Percentiles rank a stretch among this genome's conserved stretches.
Evolutionary conservation across 176 grass and related monocot genomes (phyloP).

Genomic region (Secale cereale): DNA sequence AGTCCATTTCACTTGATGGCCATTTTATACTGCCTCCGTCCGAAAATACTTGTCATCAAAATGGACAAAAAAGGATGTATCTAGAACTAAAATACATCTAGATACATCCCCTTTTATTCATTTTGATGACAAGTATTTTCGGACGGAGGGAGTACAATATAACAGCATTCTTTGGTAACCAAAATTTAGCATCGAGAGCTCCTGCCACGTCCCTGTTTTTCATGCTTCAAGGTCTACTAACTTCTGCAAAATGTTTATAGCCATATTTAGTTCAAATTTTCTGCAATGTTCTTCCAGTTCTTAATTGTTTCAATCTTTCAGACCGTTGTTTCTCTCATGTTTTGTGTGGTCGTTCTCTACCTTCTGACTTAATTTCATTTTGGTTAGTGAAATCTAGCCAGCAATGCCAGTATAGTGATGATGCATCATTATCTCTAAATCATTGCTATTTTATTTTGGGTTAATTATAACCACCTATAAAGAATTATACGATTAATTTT

Average conservation of each 20-base stretch:
- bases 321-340: neutral
- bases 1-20: neutral
- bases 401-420: neutral
- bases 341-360: neutral
- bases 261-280: neutral
- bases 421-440: neutral
- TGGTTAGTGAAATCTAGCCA: neutral
- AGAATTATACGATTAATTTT: slow-evolving; percentile 3
- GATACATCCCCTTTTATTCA: too few species aligned
- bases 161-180: neutral
- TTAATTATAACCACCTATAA: neutral
- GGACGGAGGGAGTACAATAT: too few species aligned
- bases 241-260: neutral
- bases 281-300: neutral
- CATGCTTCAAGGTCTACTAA: neutral
- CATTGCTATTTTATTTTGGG: neutral
- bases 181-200: slow-evolving; percentile 1
- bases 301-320: neutral
- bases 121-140: too few species aligned
- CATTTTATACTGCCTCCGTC: too few species aligned
- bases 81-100: too few species aligned
- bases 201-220: neutral
- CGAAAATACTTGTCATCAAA: too few species aligned
- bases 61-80: too few species aligned
- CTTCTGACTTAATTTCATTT: neutral